Percentiles rank a stretch among this genome's conserved stretches.
Conservation (phyloP, 2,329 filamentous ascomycete genomes). For the Zymoseptoria passerinii region DNA sequence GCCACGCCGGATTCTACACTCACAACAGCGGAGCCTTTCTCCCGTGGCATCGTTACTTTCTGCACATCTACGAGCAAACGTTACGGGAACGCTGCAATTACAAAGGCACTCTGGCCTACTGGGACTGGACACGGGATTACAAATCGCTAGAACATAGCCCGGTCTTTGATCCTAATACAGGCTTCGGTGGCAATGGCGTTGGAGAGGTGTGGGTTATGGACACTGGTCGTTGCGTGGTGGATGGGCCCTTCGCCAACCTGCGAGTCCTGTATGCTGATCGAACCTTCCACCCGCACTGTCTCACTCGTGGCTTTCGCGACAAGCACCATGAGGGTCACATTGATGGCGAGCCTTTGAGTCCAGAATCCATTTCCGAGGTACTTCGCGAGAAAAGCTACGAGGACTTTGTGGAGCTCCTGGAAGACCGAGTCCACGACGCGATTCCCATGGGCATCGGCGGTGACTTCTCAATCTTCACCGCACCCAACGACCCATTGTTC, state of each 20-base stretch:
- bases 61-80: constrained; percentile 20
- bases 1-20: no score
- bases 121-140: constrained; percentile 23
- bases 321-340: constrained; percentile 14
- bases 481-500: constrained; percentile 22
- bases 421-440: constrained; percentile 16
- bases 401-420: constrained; percentile 13
- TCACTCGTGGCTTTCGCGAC: constrained; percentile 16
- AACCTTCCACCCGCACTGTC: constrained; percentile 15
- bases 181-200: constrained; percentile 12
- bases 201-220: no score
- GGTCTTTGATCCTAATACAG: constrained; percentile 11
- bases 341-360: constrained; percentile 13
- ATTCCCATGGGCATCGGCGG: constrained; percentile 21
- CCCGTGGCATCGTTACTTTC: constrained; percentile 24
- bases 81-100: constrained; percentile 20
- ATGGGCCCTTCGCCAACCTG: constrained; percentile 20
- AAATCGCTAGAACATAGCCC: constrained; percentile 11
- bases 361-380: constrained; percentile 13
- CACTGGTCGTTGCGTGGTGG: constrained; percentile 19
- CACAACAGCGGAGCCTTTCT: constrained; percentile 19
- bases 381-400: constrained; percentile 10
- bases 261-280: constrained; percentile 7
- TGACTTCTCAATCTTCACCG: constrained; percentile 19
- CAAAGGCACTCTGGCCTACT: constrained; percentile 17